Conservation (phyloP, 768 basidiomycete species). For the Amanita jacksonii region DNA sequence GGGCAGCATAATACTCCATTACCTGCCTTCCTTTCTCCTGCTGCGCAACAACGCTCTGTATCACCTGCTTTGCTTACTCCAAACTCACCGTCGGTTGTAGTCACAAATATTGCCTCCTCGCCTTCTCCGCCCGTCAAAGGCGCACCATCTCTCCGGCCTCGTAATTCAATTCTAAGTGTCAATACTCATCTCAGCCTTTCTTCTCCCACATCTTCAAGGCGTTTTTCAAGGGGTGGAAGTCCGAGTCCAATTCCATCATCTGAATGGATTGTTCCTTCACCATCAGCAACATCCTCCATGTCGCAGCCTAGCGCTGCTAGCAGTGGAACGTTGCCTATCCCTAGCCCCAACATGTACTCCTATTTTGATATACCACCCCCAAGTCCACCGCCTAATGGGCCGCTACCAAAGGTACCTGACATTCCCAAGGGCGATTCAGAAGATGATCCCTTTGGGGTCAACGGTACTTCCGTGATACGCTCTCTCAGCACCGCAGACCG, state of each 20-base stretch:
- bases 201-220: not conserved
- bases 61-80: conserved; percentile 1
- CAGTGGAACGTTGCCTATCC: conserved; percentile 12
- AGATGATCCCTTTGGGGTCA: conserved; percentile 3
- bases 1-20: not conserved
- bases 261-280: conserved; percentile 26
- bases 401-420: conserved; percentile 29
- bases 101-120: not conserved
- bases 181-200: not conserved
- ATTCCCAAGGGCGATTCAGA: not conserved
- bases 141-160: not conserved
- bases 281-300: conserved; percentile 9
- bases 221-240: not conserved
- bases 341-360: conserved; percentile 31
- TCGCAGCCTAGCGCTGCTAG: not conserved
- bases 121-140: not conserved
- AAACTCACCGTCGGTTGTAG: not conserved
- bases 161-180: not conserved
- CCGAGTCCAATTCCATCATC: conserved; percentile 12
- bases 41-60: not conserved
- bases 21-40: not conserved
- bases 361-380: conserved; percentile 43
- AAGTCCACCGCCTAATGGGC: conserved; percentile 37
- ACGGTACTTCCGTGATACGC: conserved; percentile 6
- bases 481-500: conserved; percentile 12